Evolutionary conservation across 805 yeast genomes (phyloP).

Genomic region (Suhomyces sp.): DNA sequence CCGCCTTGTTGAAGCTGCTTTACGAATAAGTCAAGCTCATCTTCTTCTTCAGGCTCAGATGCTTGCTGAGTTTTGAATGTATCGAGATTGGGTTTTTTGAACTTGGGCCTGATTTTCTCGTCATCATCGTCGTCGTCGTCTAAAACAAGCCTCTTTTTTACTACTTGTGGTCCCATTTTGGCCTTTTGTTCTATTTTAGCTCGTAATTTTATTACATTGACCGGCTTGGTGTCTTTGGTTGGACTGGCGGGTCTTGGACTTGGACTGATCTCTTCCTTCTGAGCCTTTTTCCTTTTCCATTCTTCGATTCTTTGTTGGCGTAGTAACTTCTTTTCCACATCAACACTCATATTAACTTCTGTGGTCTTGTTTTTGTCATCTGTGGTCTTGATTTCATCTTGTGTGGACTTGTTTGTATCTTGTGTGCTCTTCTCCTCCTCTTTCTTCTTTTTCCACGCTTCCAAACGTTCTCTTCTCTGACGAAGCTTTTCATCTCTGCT

Average conservation of each 20-base stretch:
- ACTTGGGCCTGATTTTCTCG: constrained; percentile 11
- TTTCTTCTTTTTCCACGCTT: constrained; percentile 60
- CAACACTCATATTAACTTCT: constrained; percentile 8
- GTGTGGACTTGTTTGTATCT: background rate
- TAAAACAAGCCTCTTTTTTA: constrained; percentile 13
- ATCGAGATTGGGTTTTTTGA: constrained; percentile 18
- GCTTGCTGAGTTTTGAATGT: constrained; percentile 7
- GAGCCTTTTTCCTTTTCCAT: constrained; percentile 46
- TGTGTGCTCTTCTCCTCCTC: constrained; percentile 23
- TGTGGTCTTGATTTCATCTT: constrained; percentile 8
- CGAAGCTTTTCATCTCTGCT: constrained; percentile 33
- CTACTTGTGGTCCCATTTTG: background rate
- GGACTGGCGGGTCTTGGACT: background rate
- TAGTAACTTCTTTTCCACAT: constrained; percentile 17
- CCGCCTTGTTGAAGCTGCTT: constrained; percentile 2
- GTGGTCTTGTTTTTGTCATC: background rate
- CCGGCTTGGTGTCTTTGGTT: background rate
- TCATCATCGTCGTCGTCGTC: constrained; percentile 29
- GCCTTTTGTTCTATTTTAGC: background rate
- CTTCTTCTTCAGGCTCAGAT: constrained; percentile 19
- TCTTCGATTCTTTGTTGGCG: constrained; percentile 45
- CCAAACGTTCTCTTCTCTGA: constrained; percentile 50
- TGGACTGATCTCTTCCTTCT: background rate
- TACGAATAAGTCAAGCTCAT: constrained; percentile 18
- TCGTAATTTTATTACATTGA: background rate